Base-by-base conservation (phyloP, 495 filamentous ascomycete species). In the Aspergillus carlsbadensis region DNA sequence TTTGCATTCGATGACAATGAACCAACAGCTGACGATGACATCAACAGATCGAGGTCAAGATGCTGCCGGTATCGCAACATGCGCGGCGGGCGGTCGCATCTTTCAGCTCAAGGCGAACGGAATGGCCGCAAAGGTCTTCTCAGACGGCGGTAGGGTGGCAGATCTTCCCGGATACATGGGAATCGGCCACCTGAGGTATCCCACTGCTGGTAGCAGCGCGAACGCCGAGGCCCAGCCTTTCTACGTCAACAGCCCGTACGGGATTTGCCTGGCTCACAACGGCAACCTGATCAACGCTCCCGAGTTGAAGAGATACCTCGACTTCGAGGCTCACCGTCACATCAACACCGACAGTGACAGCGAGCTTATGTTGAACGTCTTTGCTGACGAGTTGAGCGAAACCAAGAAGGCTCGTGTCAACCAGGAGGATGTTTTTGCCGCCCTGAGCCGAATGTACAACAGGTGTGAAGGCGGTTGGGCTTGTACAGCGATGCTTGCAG, bases 401-500 rank as follows among this genome's bases (percentile, higher is more conserved):
- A 96, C 91, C n/a, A 90, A 90, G 60, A 98, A 98, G 73, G 89
- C 92, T 24, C 89, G 94, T 75, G 92, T 95, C 44, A 96, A 97
- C 73, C 79, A 84, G 47, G 87, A 92, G 44, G 94, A 98, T 71
- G 82, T 96, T 64, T 97, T 98, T 71, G 85, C 82, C 49, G 82
- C 85, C 34, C 74, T 96, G 55, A 76, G 74, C 54, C 77, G 85
- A 43, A 91, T 91, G 77, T 97, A 94, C 65, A 67, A 83, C 59
- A 81, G 81, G 43, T 94, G 90, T 57, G 76, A 90, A 62, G 92
- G 92, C 56, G 92, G 88, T 20, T 98, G 87, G 83, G 90, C 89
- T 22, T 91, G 88, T 68, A 89, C 89, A 41, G 90, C 89, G 43
- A 94, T 98, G 92, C 78, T 98, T 56, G 94, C 94, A 49, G 92